phyloP scores from a whole-genome alignment of 1,284 basidiomycete species.

The Trametes versicolor region DNA sequence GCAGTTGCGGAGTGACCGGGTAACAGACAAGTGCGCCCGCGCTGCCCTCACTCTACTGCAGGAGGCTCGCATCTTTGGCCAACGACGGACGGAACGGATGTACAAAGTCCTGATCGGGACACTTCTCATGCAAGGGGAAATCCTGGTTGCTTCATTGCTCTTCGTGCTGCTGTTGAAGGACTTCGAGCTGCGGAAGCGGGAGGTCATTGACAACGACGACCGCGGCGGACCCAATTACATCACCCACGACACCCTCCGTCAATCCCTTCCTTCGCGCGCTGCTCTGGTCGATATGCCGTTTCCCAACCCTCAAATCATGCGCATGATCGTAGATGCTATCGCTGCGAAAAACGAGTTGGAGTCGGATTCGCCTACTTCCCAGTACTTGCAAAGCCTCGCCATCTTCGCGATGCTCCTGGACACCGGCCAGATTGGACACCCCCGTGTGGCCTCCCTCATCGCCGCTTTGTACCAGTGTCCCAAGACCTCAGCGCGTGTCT shows the following conservation, averaged over 20 bases:
- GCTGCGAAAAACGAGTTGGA: slow-evolving; percentile 1
- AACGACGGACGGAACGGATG: slow-evolving; percentile 64
- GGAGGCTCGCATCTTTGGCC: slow-evolving; percentile 62
- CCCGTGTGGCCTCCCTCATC: slow-evolving; percentile 56
- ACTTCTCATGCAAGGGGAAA: slow-evolving; percentile 78
- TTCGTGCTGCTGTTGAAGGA: slow-evolving; percentile 74
- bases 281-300: slow-evolving; percentile 24
- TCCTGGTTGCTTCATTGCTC: slow-evolving; percentile 74
- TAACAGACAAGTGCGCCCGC: slow-evolving; percentile 50
- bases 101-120: slow-evolving; percentile 68
- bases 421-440: slow-evolving; percentile 55
- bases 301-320: slow-evolving; percentile 27
- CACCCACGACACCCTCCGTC: slow-evolving; percentile 16
- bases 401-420: slow-evolving; percentile 64
- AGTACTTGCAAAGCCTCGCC: slow-evolving; percentile 64
- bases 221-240: slow-evolving; percentile 16
- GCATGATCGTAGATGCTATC: slow-evolving; percentile 32
- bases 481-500: slow-evolving; percentile 53
- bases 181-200: slow-evolving; percentile 54
- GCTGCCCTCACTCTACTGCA: slow-evolving; percentile 63
- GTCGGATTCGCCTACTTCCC: neutral
- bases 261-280: slow-evolving; percentile 10
- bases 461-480: slow-evolving; percentile 61
- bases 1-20: slow-evolving; percentile 40
- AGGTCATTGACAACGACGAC: slow-evolving; percentile 9